A percentile compares a stretch with the other conserved stretches of the same genome.
Evolutionary conservation across 75 land plant species (phyloP).

Genomic region (Pseudotsuga menziesii): DNA sequence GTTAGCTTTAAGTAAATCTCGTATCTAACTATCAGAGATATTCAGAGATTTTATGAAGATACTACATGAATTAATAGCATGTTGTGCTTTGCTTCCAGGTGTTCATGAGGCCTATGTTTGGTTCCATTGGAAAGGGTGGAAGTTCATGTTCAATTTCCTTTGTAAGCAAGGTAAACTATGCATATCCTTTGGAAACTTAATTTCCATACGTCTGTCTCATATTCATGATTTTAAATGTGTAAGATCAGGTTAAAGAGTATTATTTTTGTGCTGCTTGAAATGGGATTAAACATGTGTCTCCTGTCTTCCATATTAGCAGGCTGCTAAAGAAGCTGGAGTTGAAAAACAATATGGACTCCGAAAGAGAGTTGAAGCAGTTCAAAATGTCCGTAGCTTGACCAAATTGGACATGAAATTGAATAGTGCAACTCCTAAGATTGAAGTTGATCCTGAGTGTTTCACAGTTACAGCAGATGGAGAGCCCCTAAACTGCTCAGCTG

Average conservation of each 20-base stretch:
- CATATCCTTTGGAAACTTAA: background rate
- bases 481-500: constrained; percentile 53
- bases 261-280: constrained; percentile 4
- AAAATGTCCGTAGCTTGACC: constrained; percentile 56
- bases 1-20: too few relatives aligned
- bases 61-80: background rate
- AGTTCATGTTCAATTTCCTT: constrained; percentile 82
- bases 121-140: constrained; percentile 77
- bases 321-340: constrained; percentile 46
- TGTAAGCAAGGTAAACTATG: constrained; percentile 73
- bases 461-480: constrained; percentile 71
- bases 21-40: too few relatives aligned
- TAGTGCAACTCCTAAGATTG: constrained; percentile 63
- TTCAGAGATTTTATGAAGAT: too few relatives aligned
- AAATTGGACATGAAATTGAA: constrained; percentile 93
- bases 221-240: background rate
- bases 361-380: constrained; percentile 80
- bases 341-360: constrained; percentile 46
- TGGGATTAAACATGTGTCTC: background rate
- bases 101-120: constrained; percentile 91
- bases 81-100: constrained; percentile 36
- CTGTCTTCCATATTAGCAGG: constrained; percentile 26
- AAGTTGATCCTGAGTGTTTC: constrained; percentile 84
- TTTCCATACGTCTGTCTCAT: background rate
- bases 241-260: background rate